Evolutionary conservation across 2,329 filamentous ascomycete genomes (phyloP).

Genomic region (Dothideomycetes sp.): DNA sequence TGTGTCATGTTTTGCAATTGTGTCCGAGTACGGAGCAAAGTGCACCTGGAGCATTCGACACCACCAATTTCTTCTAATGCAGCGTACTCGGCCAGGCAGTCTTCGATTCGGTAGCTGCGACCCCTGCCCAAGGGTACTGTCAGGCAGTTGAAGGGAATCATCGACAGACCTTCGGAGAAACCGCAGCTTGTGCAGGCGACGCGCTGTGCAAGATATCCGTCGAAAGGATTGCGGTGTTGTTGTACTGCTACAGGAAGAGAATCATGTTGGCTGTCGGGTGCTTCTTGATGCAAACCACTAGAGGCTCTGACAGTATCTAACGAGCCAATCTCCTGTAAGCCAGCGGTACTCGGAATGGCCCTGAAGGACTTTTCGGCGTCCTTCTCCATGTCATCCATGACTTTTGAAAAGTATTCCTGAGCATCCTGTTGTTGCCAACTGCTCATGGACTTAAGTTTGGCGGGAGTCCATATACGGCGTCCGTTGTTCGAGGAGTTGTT

Average conservation of each 20-base stretch:
- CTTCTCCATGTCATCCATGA: constrained; percentile 50
- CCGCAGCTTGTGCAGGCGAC: constrained; percentile 82
- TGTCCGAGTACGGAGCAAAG: constrained; percentile 53
- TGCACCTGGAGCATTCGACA: constrained; percentile 88
- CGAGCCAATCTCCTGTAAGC: constrained; percentile 19
- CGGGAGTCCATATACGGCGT: constrained; percentile 70
- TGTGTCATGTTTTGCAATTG: constrained; percentile 41
- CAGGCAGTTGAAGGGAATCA: constrained; percentile 90
- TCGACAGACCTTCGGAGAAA: constrained; percentile 75
- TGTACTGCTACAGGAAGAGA: background rate
- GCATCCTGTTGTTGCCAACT: constrained; percentile 96
- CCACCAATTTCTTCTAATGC: constrained; percentile 76
- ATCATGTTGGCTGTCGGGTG: background rate
- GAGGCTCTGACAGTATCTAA: constrained; percentile 1
- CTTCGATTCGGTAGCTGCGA: constrained; percentile 60
- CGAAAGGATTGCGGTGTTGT: constrained; percentile 60
- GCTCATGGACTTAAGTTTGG: constrained; percentile 79
- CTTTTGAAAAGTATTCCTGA: constrained; percentile 90
- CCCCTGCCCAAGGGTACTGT: constrained; percentile 69
- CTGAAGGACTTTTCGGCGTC: constrained; percentile 31
- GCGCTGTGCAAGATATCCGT: constrained; percentile 78
- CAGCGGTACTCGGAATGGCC: constrained; percentile 16
- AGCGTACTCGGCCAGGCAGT: constrained; percentile 77
- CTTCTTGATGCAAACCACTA: background rate
- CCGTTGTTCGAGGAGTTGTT: constrained; percentile 64